Evolutionary conservation across 2,329 filamentous ascomycete genomes (phyloP).

Genomic region (Claviceps maximensis): DNA sequence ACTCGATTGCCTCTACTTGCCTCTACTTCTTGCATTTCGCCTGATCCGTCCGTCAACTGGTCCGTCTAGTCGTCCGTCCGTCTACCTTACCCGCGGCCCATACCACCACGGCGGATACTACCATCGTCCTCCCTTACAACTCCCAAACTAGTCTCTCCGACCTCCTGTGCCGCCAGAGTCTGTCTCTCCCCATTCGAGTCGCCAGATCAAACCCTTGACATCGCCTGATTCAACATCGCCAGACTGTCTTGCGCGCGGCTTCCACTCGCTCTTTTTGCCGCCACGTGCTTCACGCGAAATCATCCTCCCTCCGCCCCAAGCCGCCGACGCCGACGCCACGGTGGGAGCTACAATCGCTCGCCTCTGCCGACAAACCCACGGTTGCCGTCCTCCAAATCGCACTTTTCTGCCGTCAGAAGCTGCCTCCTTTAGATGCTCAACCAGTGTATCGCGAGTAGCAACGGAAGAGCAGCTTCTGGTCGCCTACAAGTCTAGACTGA

Average conservation of each 20-base stretch:
- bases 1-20: not conserved
- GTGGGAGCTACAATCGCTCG: constrained; percentile 1
- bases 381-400: not conserved
- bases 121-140: not conserved
- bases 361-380: not conserved
- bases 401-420: not conserved
- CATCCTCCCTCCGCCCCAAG: not conserved
- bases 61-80: not conserved
- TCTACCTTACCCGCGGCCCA: constrained; percentile 6
- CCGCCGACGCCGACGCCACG: constrained; percentile 1
- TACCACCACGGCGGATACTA: constrained; percentile 3
- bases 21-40: not conserved
- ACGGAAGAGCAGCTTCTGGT: not conserved
- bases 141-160: not conserved
- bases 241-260: not conserved
- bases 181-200: not conserved
- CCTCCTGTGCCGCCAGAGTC: not conserved
- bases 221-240: not conserved
- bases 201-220: not conserved
- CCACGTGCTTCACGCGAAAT: not conserved
- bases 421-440: not conserved
- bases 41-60: constrained; percentile 3
- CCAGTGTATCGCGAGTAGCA: not conserved
- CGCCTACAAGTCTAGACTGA: not conserved
- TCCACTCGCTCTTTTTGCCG: not conserved